phyloP scores from a whole-genome alignment of 2,329 filamentous ascomycete species.

The Mollisiaceae sp. region DNA sequence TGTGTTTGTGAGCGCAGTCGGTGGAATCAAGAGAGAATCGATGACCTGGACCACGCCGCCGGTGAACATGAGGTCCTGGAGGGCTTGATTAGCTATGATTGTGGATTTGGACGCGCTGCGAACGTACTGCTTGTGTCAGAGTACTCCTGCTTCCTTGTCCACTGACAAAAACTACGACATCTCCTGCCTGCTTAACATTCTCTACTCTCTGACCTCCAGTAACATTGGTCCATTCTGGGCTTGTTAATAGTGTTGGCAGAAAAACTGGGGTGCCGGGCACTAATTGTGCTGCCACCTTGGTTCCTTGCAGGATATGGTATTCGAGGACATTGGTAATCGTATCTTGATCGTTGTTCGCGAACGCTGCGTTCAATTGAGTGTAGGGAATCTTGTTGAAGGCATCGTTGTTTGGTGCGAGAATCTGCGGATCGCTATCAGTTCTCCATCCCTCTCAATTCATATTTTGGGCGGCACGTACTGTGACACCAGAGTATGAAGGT shows the following conservation, averaged over 20 bases:
- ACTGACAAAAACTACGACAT: constrained; percentile 48
- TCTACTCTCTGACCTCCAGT: constrained; percentile 54
- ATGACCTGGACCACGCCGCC: constrained; percentile 58
- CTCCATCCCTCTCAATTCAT: neutral
- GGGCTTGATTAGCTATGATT: neutral
- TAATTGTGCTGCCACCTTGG: constrained; percentile 36
- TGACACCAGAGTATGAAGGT: constrained; percentile 51
- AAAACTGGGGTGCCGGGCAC: constrained; percentile 47
- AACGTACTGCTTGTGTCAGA: constrained; percentile 43
- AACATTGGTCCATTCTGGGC: constrained; percentile 52
- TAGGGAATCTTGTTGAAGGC: constrained; percentile 47
- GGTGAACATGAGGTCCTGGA: constrained; percentile 52
- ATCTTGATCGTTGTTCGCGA: constrained; percentile 44
- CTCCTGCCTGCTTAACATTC: constrained; percentile 49
- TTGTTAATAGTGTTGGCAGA: constrained; percentile 50
- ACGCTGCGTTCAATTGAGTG: constrained; percentile 38
- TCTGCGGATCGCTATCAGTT: constrained; percentile 37
- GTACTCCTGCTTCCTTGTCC: constrained; percentile 50
- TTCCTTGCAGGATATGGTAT: constrained; percentile 45
- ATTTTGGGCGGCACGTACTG: constrained; percentile 43
- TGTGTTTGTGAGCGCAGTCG: constrained; percentile 46
- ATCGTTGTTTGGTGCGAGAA: constrained; percentile 45
- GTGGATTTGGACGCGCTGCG: neutral
- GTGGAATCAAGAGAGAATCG: constrained; percentile 57
- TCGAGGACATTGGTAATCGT: constrained; percentile 45